Evolutionary conservation across 306 rosid genomes (phyloP).

Genomic region (Albizia julibrissin): DNA sequence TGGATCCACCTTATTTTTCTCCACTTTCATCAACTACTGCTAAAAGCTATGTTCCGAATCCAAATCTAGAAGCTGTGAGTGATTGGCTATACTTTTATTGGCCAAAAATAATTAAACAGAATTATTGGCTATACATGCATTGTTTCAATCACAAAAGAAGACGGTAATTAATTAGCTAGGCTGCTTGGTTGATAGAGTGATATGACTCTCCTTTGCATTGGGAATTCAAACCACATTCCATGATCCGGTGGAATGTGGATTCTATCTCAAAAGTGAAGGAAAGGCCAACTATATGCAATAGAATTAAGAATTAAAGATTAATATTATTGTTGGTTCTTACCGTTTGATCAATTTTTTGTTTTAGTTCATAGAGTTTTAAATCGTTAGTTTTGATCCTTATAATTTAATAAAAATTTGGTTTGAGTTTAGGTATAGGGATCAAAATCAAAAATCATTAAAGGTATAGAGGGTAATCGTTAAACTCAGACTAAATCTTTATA

Average conservation of each 20-base stretch:
- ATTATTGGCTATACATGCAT: not conserved
- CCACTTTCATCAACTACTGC: not conserved
- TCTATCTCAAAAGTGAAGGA: not conserved
- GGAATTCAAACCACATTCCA: not conserved
- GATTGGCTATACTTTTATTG: not conserved
- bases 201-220: not conserved
- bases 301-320: too few species aligned
- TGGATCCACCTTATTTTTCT: not conserved
- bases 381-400: too few species aligned
- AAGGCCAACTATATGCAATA: not conserved
- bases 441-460: too few species aligned
- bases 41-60: not conserved
- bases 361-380: too few species aligned
- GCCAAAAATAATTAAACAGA: not conserved
- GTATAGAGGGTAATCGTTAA: too few species aligned
- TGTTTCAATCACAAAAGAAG: not conserved
- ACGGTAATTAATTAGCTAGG: not conserved
- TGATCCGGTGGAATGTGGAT: not conserved
- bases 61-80: not conserved
- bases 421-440: too few species aligned
- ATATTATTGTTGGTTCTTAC: too few species aligned
- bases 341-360: too few species aligned
- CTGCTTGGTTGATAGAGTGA: not conserved
- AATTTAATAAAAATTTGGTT: too few species aligned
- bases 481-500: too few species aligned